A percentile compares a stretch with the other conserved stretches of the same genome.
Conservation (phyloP, 805 yeast genomes). For the Alloascoidea africana region DNA sequence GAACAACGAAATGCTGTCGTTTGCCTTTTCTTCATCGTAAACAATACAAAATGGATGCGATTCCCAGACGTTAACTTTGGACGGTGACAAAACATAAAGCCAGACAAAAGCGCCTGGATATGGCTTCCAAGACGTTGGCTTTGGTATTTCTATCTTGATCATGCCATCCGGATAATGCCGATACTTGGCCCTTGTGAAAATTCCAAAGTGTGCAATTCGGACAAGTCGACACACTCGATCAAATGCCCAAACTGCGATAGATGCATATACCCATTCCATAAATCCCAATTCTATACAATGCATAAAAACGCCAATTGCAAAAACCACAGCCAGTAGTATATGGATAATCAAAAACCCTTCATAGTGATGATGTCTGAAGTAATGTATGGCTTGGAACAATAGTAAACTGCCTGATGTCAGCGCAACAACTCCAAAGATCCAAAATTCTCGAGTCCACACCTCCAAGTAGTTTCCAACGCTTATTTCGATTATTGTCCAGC, state of each 20-base stretch:
- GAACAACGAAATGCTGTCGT: conserved; percentile 7
- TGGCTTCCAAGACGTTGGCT: conserved; percentile 27
- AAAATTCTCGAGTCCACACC: not conserved
- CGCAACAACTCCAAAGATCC: conserved; percentile 21
- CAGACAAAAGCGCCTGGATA: conserved; percentile 24
- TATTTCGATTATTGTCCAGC: conserved; percentile 17
- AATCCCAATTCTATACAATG: conserved; percentile 36
- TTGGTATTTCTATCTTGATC: conserved; percentile 26
- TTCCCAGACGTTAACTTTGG: conserved; percentile 17
- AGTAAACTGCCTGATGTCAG: conserved; percentile 26
- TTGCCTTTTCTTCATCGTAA: conserved; percentile 10
- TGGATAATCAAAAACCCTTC: conserved; percentile 49
- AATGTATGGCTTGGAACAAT: conserved; percentile 31
- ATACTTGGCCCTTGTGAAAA: conserved; percentile 10
- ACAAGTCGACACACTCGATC: conserved; percentile 46
- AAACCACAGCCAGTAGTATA: conserved; percentile 34
- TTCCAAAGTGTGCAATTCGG: conserved; percentile 43
- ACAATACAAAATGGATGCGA: conserved; percentile 29
- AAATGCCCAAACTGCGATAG: conserved; percentile 54
- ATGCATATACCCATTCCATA: conserved; percentile 34
- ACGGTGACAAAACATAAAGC: conserved; percentile 23
- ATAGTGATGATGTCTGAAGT: conserved; percentile 37
- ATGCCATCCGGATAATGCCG: conserved; percentile 20
- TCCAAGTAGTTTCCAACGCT: conserved; percentile 22
- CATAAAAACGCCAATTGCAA: conserved; percentile 38